phyloP scores from a whole-genome alignment of 176 grass and related monocot genomes.

The Cenchrus americanus region DNA sequence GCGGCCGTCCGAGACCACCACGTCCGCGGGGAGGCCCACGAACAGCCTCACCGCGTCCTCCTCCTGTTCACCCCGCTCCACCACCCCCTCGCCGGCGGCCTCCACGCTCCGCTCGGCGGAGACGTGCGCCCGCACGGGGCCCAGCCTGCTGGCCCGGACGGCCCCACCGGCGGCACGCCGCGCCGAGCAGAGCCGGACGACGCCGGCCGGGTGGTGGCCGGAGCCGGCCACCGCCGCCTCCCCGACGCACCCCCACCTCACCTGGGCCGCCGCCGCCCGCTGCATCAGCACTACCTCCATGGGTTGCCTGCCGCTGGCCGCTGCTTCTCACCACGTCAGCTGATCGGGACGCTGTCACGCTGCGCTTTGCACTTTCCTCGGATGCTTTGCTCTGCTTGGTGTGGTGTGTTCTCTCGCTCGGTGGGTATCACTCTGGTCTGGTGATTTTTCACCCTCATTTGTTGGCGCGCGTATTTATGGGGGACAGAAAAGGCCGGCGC shows the following conservation, averaged over 20 bases:
- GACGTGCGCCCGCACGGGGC: not conserved
- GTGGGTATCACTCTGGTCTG: too few species aligned
- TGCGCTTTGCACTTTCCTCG: not conserved
- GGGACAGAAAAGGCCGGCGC: not conserved
- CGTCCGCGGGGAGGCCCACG: constrained; percentile 76
- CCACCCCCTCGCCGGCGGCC: constrained; percentile 19
- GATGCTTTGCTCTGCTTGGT: not conserved
- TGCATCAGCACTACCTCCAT: constrained; percentile 24
- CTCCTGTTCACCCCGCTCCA: not conserved
- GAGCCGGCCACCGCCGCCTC: constrained; percentile 8
- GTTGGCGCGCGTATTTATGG: constrained; percentile 24
- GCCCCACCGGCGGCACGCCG: not conserved
- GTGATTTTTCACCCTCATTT: not conserved
- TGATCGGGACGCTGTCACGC: not conserved
- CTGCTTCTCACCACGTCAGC: not conserved
- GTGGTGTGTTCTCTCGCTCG: not conserved
- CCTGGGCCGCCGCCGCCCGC: not conserved
- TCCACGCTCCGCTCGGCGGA: not conserved
- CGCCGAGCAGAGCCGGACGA: not conserved
- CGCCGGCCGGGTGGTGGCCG: not conserved
- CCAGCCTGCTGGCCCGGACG: constrained; percentile 1
- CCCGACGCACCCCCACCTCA: constrained; percentile 5
- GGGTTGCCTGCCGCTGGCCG: not conserved
- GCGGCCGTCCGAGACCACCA: constrained; percentile 46
- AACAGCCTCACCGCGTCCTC: constrained; percentile 59